These are phyloP conservation scores for Neopestalotiopsis sp. DNA, from an alignment of 2,329 filamentous ascomycete species.

Conservation along the genomic window DNA sequence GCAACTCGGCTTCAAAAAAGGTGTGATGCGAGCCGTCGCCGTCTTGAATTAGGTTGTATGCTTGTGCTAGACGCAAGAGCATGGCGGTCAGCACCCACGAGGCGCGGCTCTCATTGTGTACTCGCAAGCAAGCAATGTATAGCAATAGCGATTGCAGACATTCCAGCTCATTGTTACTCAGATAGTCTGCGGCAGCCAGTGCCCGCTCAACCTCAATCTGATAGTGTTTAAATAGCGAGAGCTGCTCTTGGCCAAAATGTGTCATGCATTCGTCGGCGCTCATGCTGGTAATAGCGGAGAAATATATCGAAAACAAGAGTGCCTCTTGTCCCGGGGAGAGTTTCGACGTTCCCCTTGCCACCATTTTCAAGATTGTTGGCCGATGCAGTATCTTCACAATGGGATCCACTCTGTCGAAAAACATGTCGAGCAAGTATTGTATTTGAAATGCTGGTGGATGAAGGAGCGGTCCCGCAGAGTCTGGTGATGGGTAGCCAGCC, in stretches of 20 bases:
- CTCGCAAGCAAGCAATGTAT: conserved; percentile 47
- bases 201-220: conserved; percentile 42
- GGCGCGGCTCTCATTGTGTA: conserved; percentile 41
- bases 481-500: conserved; percentile 24
- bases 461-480: conserved; percentile 14
- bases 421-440: conserved; percentile 40
- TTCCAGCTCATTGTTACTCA: conserved; percentile 44
- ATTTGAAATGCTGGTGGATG: conserved; percentile 46
- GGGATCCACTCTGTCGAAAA: conserved; percentile 47
- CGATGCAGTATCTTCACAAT: conserved; percentile 50
- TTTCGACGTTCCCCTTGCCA: conserved; percentile 20
- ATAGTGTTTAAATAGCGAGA: conserved; percentile 36
- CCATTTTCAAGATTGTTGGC: conserved; percentile 39
- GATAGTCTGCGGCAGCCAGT: conserved; percentile 47
- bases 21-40: conserved; percentile 39
- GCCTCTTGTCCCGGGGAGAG: conserved; percentile 36
- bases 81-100: conserved; percentile 48
- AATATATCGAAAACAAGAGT: conserved; percentile 49
- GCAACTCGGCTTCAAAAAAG: conserved; percentile 63
- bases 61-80: conserved; percentile 49
- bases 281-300: conserved; percentile 43
- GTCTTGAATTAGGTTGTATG: conserved; percentile 47
- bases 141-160: conserved; percentile 47
- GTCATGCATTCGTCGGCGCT: conserved; percentile 34
- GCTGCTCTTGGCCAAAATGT: conserved; percentile 40